Base-by-base conservation (phyloP, 139 green algal genomes). In the Chlorella sp. region DNA sequence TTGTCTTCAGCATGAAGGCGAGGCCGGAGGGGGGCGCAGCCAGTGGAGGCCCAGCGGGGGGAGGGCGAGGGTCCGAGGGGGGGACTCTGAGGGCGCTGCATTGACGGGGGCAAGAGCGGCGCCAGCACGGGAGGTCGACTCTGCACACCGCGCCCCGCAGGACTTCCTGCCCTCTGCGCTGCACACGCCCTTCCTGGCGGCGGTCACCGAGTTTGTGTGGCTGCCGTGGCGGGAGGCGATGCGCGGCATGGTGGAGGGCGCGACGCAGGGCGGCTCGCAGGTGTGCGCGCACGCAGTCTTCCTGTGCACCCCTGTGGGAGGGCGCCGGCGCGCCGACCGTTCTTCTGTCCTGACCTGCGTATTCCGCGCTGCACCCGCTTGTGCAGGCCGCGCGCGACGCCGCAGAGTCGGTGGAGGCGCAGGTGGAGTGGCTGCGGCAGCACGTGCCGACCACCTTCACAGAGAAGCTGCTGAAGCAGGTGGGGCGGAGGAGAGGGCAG, bases 181-280 rank as follows among this genome's bases (percentile, higher is more conserved):
- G 59, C 86, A 93, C 48, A 77, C 89, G 75, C 67, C 86, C 55
- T 88, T 95, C 69, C 45, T 88, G 40, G 60, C 91, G 5, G 66
- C 91, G 33, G 83, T 95, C 27, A 88, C 79, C 14, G 94, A 98
- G 86, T 97, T 94, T 80, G 77, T 98, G 56, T 93, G 92, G 83
- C 77, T 90, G 66, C 94, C 94, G 1, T 98, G 93, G 93, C 84
- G 87, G 61, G 81, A 89, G 43, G 87, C 87, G 33, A 53, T 80
- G 70, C 77, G 51, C 5, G 45, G 38, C 5, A 9, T 71, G 61
- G 58, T 69, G 48, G 61, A 79, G 43, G 66, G 56, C 15, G 73
- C 73, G n/a, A 76, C 46, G 0, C 81, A 83, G 62, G 78, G 71
- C 0, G 81, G 78, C 55, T 82, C 75, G 5, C 84, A 87, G 84